Percentiles rank a stretch among this genome's conserved stretches.
phyloP scores from a whole-genome alignment of 1,284 basidiomycete species.

The Pseudomicrostroma phylloplanum region DNA sequence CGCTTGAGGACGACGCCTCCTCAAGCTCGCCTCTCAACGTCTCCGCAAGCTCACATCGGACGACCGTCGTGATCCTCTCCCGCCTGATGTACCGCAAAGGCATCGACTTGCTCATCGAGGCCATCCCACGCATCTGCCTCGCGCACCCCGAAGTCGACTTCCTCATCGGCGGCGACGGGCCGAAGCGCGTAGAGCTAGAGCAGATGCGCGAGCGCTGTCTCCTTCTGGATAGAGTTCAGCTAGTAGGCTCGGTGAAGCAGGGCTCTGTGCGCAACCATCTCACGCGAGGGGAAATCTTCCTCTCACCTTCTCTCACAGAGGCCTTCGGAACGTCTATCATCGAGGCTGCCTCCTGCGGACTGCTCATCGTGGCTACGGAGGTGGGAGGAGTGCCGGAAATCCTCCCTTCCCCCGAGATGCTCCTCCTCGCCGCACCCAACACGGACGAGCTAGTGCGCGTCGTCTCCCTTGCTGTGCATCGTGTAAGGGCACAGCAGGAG shows the following conservation, averaged over 20 bases:
- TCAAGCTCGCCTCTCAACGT: background rate
- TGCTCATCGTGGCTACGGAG: slow-evolving; percentile 87
- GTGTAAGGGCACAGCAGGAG: background rate
- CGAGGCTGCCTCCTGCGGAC: slow-evolving; percentile 87
- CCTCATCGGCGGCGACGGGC: slow-evolving; percentile 83
- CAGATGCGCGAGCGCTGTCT: slow-evolving; percentile 89
- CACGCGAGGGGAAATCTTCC: slow-evolving; percentile 75
- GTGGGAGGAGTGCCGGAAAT: slow-evolving; percentile 96
- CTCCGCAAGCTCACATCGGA: background rate
- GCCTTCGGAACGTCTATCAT: slow-evolving; percentile 93
- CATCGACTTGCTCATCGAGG: slow-evolving; percentile 86
- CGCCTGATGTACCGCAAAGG: slow-evolving; percentile 96
- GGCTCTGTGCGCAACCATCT: slow-evolving; percentile 79
- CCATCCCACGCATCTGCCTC: slow-evolving; percentile 80
- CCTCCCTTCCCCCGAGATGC: slow-evolving; percentile 78
- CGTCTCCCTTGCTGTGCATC: background rate
- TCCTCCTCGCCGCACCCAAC: slow-evolving; percentile 69
- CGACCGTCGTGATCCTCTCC: slow-evolving; percentile 88
- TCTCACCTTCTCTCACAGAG: slow-evolving; percentile 93
- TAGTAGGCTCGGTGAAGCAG: slow-evolving; percentile 75
- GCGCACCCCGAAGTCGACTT: slow-evolving; percentile 78
- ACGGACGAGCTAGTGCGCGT: background rate
- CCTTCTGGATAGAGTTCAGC: slow-evolving; percentile 80
- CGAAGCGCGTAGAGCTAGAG: slow-evolving; percentile 86
- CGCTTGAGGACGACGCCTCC: slow-evolving; percentile 7